phyloP scores from a whole-genome alignment of 73 alveolate genomes.

The Uronychia binucleata region DNA sequence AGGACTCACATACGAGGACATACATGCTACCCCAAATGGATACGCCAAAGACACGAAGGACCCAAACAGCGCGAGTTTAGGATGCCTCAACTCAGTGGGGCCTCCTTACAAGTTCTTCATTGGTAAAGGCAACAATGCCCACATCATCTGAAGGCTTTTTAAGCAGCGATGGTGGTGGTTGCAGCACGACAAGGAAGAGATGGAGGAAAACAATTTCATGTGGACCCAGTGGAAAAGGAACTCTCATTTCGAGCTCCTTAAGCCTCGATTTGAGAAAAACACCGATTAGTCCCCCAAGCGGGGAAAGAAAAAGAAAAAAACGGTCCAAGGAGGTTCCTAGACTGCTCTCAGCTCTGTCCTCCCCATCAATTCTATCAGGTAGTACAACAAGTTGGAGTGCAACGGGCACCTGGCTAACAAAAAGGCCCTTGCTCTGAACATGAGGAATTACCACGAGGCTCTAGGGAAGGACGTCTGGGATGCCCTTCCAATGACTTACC shows the following conservation, averaged over 20 bases:
- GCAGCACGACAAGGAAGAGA: constrained; percentile 30
- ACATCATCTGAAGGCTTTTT: constrained; percentile 26
- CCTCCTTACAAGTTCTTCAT: constrained; percentile 26
- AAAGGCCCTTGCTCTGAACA: constrained; percentile 42
- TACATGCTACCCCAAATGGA: no score
- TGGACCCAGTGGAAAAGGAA: constrained; percentile 67
- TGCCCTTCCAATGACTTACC: constrained; percentile 48
- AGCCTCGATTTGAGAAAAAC: no score
- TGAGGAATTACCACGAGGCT: constrained; percentile 42
- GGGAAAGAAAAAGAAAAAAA: background rate
- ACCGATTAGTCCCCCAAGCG: no score
- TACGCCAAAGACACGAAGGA: no score
- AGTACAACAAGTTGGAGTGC: constrained; percentile 29
- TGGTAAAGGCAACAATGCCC: constrained; percentile 50
- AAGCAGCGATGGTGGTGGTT: constrained; percentile 64
- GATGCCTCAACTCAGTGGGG: no score
- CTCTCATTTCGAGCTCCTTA: constrained; percentile 35
- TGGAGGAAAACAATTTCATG: constrained; percentile 47
- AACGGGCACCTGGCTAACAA: constrained; percentile 42
- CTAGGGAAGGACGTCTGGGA: constrained; percentile 4
- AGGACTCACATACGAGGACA: no score
- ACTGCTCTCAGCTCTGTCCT: no score
- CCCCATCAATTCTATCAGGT: no score
- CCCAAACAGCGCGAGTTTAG: no score
- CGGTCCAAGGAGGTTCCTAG: background rate